A percentile compares a stretch with the other conserved stretches of the same genome.
Evolutionary conservation across 345 rosid species (phyloP).

Genomic region (Odontarrhena argentea): DNA sequence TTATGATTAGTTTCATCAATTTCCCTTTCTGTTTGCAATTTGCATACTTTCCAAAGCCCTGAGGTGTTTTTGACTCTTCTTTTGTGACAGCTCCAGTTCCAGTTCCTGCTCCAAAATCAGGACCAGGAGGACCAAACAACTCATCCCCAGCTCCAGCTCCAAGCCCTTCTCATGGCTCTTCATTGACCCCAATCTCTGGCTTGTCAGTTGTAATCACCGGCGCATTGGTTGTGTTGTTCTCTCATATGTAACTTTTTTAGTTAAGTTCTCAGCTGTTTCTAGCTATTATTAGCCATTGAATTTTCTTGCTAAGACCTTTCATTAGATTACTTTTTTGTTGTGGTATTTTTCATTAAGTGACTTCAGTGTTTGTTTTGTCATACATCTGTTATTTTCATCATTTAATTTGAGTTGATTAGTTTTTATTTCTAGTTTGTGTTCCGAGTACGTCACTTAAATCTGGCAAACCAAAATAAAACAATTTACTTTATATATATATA

Average conservation of each 20-base stretch:
- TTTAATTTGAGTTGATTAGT: not conserved
- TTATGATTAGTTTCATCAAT: not conserved
- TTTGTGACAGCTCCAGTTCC: constrained; percentile 32
- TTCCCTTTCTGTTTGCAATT: not conserved
- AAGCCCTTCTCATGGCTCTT: constrained; percentile 33
- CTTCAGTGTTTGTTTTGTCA: constrained; percentile 6
- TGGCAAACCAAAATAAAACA: too few species aligned
- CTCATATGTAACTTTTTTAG: constrained; percentile 2
- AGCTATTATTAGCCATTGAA: not conserved
- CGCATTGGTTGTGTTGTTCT: constrained; percentile 26
- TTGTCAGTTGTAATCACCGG: constrained; percentile 18
- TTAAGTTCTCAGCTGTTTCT: not conserved
- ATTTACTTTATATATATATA: too few species aligned
- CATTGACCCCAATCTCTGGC: constrained; percentile 29
- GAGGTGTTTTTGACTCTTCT: constrained; percentile 5
- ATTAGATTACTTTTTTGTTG: constrained; percentile 5
- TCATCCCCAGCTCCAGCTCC: constrained; percentile 33
- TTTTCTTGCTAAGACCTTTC: constrained; percentile 16
- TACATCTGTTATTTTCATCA: not conserved
- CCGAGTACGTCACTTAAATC: too few species aligned
- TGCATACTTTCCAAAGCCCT: not conserved
- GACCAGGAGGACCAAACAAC: too few species aligned
- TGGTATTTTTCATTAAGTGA: constrained; percentile 3
- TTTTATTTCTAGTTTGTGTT: too few species aligned
- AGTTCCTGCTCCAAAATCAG: not conserved